These are phyloP conservation scores for Lactifluus echinatus DNA, from an alignment of 768 basidiomycete genomes.

Conservation along the genomic window DNA sequence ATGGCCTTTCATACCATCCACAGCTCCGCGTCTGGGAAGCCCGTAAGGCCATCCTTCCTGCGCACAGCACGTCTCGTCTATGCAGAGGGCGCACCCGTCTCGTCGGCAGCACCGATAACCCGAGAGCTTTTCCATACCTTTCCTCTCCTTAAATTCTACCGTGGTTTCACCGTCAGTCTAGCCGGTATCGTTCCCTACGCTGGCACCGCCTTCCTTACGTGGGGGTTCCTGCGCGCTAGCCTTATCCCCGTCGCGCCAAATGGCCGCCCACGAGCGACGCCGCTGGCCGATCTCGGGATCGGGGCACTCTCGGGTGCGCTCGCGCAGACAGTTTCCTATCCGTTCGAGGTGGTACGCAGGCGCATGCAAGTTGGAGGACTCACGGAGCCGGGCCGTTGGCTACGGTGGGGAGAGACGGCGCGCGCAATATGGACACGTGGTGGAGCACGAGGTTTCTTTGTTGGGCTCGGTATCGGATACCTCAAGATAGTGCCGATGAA, in stretches of 20 bases:
- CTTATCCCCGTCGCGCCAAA: constrained; percentile 41
- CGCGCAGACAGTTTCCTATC: constrained; percentile 87
- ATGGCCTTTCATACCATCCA: constrained; percentile 76
- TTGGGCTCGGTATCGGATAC: constrained; percentile 87
- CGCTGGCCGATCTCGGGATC: constrained; percentile 63
- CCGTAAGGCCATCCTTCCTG: constrained; percentile 39
- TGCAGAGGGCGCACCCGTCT: constrained; percentile 41
- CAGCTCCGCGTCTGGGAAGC: constrained; percentile 9
- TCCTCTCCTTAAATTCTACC: constrained; percentile 85
- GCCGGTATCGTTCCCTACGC: constrained; percentile 93
- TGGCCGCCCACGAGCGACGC: constrained; percentile 26
- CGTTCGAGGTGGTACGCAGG: constrained; percentile 86
- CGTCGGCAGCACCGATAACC: constrained; percentile 21
- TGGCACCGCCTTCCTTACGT: constrained; percentile 88
- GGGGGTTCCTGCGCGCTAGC: constrained; percentile 65
- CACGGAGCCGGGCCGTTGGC: constrained; percentile 63
- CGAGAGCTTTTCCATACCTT: constrained; percentile 44
- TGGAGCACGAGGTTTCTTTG: constrained; percentile 87
- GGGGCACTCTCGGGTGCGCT: constrained; percentile 82
- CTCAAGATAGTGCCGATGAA: constrained; percentile 95
- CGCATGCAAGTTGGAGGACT: constrained; percentile 94
- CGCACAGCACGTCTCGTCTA: constrained; percentile 60
- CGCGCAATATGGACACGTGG: constrained; percentile 49
- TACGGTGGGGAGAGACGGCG: constrained; percentile 77
- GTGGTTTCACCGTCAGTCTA: constrained; percentile 92